Conservation (phyloP, 192 early-diverging fungal species). For the Linnemannia schmuckeri region DNA sequence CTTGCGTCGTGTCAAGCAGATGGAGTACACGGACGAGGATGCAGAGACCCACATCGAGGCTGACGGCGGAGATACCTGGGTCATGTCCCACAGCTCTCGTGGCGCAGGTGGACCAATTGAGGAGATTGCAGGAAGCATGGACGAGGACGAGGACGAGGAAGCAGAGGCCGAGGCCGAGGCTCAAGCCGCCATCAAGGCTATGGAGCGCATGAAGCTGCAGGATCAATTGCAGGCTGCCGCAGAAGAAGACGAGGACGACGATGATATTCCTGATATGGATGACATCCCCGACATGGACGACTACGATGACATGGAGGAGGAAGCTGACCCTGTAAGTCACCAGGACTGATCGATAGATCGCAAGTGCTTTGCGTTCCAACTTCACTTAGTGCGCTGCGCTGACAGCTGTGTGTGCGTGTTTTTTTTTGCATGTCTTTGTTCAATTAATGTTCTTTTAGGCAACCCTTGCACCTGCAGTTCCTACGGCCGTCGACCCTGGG, state of each 20-base stretch:
- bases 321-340: conserved; percentile 77
- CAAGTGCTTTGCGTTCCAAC: not conserved
- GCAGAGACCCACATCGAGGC: conserved; percentile 69
- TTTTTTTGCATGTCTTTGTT: not conserved
- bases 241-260: conserved; percentile 66
- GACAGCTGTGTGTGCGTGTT: not conserved
- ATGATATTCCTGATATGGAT: conserved; percentile 88
- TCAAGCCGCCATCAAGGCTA: conserved; percentile 43
- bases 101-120: conserved; percentile 57
- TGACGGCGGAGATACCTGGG: conserved; percentile 84
- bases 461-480: conserved; percentile 35
- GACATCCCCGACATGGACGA: conserved; percentile 94
- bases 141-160: conserved; percentile 74
- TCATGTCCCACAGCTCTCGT: conserved; percentile 84
- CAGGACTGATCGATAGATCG: not conserved
- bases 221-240: conserved; percentile 52
- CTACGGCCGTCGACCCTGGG: conserved; percentile 37
- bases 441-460: conserved; percentile 33
- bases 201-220: conserved; percentile 49
- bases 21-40: conserved; percentile 80
- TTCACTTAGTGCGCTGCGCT: not conserved
- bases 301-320: conserved; percentile 78
- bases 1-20: conserved; percentile 84
- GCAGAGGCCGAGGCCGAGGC: conserved; percentile 74
- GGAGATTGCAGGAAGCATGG: conserved; percentile 51